These are phyloP conservation scores for Tetrahymena borealis DNA, from an alignment of 73 alveolate species.

Conservation along the genomic window DNA sequence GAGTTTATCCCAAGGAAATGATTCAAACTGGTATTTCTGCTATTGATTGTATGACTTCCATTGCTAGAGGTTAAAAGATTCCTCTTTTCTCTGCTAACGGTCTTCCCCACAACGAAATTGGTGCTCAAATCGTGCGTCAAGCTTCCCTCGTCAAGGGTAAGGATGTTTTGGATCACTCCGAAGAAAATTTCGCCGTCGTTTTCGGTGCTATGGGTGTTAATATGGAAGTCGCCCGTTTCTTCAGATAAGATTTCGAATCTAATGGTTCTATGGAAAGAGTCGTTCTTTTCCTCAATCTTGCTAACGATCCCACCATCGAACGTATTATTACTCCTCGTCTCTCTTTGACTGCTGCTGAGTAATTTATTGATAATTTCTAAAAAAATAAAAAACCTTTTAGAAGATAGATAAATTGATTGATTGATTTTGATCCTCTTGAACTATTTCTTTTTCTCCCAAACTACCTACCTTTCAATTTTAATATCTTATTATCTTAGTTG, in stretches of 20 bases:
- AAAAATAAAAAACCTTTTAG: background rate
- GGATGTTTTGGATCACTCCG: slow-evolving; percentile 94
- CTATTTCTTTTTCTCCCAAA: too few species aligned
- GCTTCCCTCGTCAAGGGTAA: slow-evolving; percentile 98
- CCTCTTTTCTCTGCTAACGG: slow-evolving; percentile 95
- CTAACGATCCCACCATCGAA: slow-evolving; percentile 93
- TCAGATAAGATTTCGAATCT: slow-evolving; percentile 99
- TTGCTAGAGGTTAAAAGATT: slow-evolving; percentile 99
- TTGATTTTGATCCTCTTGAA: too few species aligned
- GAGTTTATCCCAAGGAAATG: slow-evolving; percentile 97
- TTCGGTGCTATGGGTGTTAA: slow-evolving; percentile 99
- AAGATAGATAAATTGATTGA: too few species aligned
- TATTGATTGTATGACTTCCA: slow-evolving; percentile 99
- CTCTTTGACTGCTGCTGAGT: slow-evolving; percentile 99
- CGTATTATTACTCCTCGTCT: slow-evolving; percentile 98
- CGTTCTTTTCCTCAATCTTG: slow-evolving; percentile 98
- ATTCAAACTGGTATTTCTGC: slow-evolving; percentile 99
- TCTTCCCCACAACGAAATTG: slow-evolving; percentile 99
- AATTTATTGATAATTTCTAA: background rate
- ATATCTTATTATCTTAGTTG: too few species aligned
- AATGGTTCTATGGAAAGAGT: slow-evolving; percentile 99
- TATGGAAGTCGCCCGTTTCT: slow-evolving; percentile 99
- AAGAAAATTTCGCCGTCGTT: slow-evolving; percentile 98
- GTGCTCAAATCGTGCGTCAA: slow-evolving; percentile 99
- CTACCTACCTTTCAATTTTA: too few species aligned